Evolutionary conservation across 2,329 filamentous ascomycete species (phyloP).

Genomic region (Pezicula radicicola): DNA sequence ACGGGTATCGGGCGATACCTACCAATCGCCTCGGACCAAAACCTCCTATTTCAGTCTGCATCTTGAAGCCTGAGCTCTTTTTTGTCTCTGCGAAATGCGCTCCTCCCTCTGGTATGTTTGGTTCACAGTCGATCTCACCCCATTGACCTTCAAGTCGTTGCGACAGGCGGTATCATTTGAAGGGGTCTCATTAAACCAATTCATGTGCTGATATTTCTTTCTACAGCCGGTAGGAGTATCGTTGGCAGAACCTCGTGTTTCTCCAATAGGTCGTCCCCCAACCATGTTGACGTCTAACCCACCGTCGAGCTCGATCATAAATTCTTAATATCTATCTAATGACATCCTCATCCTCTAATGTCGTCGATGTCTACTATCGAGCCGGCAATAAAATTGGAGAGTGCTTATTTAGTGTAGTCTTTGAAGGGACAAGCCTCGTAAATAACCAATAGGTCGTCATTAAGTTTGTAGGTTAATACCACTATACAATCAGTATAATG

Average conservation of each 20-base stretch:
- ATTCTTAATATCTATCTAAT: constrained; percentile 17
- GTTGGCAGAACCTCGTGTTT: constrained; percentile 13
- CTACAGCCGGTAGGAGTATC: no score
- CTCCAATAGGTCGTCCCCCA: not conserved
- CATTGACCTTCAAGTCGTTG: no score
- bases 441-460: constrained; percentile 99
- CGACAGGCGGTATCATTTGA: no score
- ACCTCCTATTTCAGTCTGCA: no score
- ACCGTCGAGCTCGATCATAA: constrained; percentile 2
- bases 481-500: not conserved
- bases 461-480: constrained; percentile 77
- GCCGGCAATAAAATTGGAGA: constrained; percentile 99
- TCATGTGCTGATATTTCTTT: no score
- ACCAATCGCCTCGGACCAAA: no score
- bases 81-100: no score
- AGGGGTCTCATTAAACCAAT: no score
- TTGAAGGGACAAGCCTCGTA: constrained; percentile 95
- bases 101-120: no score
- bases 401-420: constrained; percentile 97
- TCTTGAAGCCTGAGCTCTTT: no score
- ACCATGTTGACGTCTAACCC: constrained; percentile 10
- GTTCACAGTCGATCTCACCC: no score
- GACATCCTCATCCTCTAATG: constrained; percentile 64
- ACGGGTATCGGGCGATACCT: no score
- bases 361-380: constrained; percentile 97